Percentiles rank a stretch among this genome's conserved stretches.
These are phyloP conservation scores for Neurospora africana DNA, from an alignment of 495 filamentous ascomycete species.

Conservation along the genomic window DNA sequence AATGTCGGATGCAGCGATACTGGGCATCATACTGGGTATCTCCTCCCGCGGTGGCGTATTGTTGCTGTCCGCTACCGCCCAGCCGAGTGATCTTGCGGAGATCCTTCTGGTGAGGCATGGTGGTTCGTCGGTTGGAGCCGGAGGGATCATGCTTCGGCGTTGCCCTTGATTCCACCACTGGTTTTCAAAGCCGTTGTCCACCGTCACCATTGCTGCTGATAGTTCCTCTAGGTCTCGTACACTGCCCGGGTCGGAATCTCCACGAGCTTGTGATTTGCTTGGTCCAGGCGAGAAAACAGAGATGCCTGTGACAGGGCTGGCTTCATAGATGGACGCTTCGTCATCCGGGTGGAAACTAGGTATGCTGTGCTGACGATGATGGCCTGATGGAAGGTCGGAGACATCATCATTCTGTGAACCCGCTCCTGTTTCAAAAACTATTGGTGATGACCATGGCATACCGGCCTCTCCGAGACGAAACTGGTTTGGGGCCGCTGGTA, in stretches of 20 bases:
- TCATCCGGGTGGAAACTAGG: slow-evolving; percentile 1
- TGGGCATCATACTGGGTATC: background rate
- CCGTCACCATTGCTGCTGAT: slow-evolving; percentile 45
- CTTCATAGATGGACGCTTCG: slow-evolving; percentile 6
- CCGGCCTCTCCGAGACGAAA: slow-evolving; percentile 36
- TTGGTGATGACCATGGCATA: slow-evolving; percentile 33
- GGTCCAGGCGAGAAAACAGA: slow-evolving; percentile 20
- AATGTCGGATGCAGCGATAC: background rate
- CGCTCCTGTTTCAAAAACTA: slow-evolving; percentile 14
- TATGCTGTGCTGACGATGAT: slow-evolving; percentile 1
- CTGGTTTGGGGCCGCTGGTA: slow-evolving; percentile 29
- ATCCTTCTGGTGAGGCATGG: background rate
- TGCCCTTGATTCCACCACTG: slow-evolving; percentile 40
- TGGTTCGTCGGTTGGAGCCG: background rate
- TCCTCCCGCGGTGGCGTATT: background rate
- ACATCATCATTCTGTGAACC: slow-evolving; percentile 8
- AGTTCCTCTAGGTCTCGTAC: slow-evolving; percentile 36
- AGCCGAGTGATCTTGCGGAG: slow-evolving; percentile 6
- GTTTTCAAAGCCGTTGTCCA: slow-evolving; percentile 43
- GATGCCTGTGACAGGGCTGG: slow-evolving; percentile 13
- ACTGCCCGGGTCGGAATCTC: slow-evolving; percentile 11
- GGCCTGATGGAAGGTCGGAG: background rate
- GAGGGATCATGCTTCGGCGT: slow-evolving; percentile 12
- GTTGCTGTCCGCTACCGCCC: slow-evolving; percentile 5
- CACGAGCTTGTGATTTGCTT: background rate